Conservation (phyloP, 2,329 filamentous ascomycete genomes). For the Leptographium flavum region DNA sequence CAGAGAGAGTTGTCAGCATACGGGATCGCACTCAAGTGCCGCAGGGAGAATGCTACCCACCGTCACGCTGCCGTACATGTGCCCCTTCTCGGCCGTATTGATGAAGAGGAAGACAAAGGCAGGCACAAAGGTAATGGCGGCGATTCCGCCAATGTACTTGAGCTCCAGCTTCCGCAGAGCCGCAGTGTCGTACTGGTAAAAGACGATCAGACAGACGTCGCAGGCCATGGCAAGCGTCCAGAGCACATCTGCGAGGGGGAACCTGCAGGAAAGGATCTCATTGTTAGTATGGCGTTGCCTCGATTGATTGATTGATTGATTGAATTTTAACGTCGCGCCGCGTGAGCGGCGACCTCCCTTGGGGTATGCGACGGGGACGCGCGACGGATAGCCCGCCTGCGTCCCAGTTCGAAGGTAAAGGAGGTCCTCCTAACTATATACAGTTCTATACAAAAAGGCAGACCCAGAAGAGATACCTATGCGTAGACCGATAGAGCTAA, state of each 20-base stretch:
- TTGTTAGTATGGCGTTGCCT: neutral
- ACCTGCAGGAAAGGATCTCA: constrained; percentile 14
- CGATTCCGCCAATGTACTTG: constrained; percentile 18
- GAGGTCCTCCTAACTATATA: too few relatives aligned
- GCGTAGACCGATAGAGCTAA: too few relatives aligned
- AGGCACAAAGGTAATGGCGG: constrained; percentile 18
- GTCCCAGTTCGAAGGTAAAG: too few relatives aligned
- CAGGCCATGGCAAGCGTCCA: constrained; percentile 23
- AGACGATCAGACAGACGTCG: constrained; percentile 22
- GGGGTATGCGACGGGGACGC: too few relatives aligned
- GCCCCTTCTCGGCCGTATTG: constrained; percentile 16
- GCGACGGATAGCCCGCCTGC: too few relatives aligned
- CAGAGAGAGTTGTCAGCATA: neutral
- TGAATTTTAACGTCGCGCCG: too few relatives aligned
- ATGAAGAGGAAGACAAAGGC: constrained; percentile 21
- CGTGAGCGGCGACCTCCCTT: too few relatives aligned
- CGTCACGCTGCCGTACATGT: constrained; percentile 21
- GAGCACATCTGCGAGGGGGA: constrained; percentile 21
- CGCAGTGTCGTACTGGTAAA: constrained; percentile 18
- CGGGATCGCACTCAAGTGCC: neutral
- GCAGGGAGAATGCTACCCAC: constrained; percentile 12
- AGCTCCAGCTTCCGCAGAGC: constrained; percentile 18
- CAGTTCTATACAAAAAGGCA: too few relatives aligned
- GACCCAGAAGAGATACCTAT: too few relatives aligned
- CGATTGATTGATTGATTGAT: too few relatives aligned